Base-by-base conservation (phyloP, 352 stramenopile genomes). In the Phytophthora meadii region DNA sequence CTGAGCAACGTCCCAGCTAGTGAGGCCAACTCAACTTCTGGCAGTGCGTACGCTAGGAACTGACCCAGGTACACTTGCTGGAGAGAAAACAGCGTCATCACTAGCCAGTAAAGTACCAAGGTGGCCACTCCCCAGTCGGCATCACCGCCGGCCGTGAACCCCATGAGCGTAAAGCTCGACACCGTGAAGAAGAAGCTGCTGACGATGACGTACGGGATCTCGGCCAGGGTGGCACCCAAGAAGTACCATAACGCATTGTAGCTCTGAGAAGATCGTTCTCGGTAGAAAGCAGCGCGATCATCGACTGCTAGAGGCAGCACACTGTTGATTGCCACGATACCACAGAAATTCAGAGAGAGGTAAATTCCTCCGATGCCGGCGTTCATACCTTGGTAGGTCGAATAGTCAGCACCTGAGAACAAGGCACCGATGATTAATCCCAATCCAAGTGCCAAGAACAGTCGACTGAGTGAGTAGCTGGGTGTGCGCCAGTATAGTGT, bases 401-500 rank as follows among this genome's bases (percentile, higher is more conserved):
- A 17, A 49, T 73, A 73, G 15, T 81, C 40, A 1, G 61, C 34
- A 19, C 47, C 48, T 15, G 66, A 51, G 37, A 65, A 77, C 12
- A 77, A 17, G 1, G 54, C 40, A 0, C 63, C 63, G 27, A 73
- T 48, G 8, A 71, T 53, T 8, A 75, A 12, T 8, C 45, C 54
- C 17, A 74, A 37, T 14, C 51, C 47, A 12, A 61, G n/a, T 5
- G 51, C 58, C 17, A 70, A 30, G 6, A 63, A 36, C 37, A 59
- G 92, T 40, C 90, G 80, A 12, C 79, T 81, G 5, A 89, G 37
- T 55, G 93, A 95, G 72, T 97, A 97, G 41, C 72, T 76, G 32
- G 89, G 86, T 9, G 77, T 92, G 22, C 91, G 77, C 81, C 79
- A 97, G 58, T 97, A 97, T 34, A 87, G 70, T 30, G 88, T 69